Conservation (phyloP, 108 stramenopile genomes). For the Ochromonas danica region DNA sequence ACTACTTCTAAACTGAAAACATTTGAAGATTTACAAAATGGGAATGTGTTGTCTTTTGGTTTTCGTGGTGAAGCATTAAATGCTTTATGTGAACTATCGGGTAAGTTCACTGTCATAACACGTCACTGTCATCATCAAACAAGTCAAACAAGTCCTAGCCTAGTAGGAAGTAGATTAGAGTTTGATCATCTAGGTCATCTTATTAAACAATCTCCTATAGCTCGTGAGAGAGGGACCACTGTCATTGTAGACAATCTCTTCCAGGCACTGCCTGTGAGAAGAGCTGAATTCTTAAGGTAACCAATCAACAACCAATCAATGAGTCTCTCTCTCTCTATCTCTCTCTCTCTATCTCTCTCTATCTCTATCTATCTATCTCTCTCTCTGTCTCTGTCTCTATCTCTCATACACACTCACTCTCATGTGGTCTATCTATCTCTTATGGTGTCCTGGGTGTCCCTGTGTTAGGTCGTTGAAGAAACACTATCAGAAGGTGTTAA, state of each 20-base stretch:
- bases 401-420: slow-evolving; percentile 29
- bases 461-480: slow-evolving; percentile 46
- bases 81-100: slow-evolving; percentile 59
- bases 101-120: slow-evolving; percentile 48
- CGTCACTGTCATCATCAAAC: too few relatives aligned
- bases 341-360: too few relatives aligned
- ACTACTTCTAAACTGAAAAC: slow-evolving; percentile 73
- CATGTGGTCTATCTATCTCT: too few relatives aligned
- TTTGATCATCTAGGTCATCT: too few relatives aligned
- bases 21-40: slow-evolving; percentile 70
- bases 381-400: not conserved
- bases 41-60: slow-evolving; percentile 49
- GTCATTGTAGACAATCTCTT: slow-evolving; percentile 73
- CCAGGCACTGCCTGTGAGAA: slow-evolving; percentile 72
- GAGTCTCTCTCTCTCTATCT: too few relatives aligned
- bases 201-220: not conserved
- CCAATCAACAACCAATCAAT: not conserved
- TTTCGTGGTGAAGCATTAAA: slow-evolving; percentile 85
- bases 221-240: slow-evolving; percentile 65
- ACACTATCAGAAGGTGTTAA: slow-evolving; percentile 51
- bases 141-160: too few relatives aligned
- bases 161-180: too few relatives aligned
- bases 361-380: too few relatives aligned
- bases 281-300: slow-evolving; percentile 66
- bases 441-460: too few relatives aligned